Conservation (phyloP, 129 eudicot genomes). For the Lonicera japonica region DNA sequence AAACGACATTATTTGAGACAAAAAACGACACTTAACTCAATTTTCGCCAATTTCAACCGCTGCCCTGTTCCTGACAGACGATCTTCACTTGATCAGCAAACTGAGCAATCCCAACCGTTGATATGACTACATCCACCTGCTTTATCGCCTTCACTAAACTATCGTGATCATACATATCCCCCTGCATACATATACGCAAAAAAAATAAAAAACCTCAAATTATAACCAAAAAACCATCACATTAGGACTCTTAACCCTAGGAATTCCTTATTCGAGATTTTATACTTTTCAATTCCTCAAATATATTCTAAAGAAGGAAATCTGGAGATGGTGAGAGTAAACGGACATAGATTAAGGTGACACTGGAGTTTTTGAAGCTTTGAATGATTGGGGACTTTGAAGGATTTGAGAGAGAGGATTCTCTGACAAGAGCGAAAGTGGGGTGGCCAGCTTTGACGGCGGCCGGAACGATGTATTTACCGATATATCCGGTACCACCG, state of each 20-base stretch:
- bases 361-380: conserved; percentile 25
- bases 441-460: conserved; percentile 38
- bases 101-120: conserved; percentile 25
- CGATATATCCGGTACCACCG: conserved; percentile 50
- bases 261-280: no score
- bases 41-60: no score
- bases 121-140: conserved; percentile 43
- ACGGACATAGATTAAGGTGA: conserved; percentile 31
- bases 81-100: conserved; percentile 37
- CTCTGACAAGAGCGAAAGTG: conserved; percentile 36
- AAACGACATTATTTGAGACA: no score
- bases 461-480: conserved; percentile 39
- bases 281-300: no score
- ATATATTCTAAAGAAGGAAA: no score
- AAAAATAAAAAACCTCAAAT: neutral
- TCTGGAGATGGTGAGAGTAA: no score
- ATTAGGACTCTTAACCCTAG: conserved; percentile 6
- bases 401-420: conserved; percentile 34
- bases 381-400: conserved; percentile 26
- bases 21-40: no score
- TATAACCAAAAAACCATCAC: no score
- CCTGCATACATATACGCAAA: conserved; percentile 15
- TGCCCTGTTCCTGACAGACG: no score
- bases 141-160: conserved; percentile 42
- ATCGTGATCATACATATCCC: conserved; percentile 34